These are phyloP conservation scores for Blastomyces parvus DNA, from an alignment of 2,329 filamentous ascomycete genomes.

Conservation along the genomic window DNA sequence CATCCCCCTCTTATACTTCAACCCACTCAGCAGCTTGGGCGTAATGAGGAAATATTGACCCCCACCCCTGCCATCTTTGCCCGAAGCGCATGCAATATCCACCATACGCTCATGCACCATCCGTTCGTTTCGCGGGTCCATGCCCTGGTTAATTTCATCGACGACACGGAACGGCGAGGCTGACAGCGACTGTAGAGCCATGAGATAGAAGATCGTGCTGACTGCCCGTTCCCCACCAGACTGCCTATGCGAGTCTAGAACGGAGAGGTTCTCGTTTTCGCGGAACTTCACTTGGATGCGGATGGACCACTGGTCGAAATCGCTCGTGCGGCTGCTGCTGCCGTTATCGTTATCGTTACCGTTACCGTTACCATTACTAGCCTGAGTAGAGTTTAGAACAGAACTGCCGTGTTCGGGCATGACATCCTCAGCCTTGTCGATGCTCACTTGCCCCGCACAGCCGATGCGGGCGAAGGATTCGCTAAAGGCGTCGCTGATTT, in stretches of 20 bases:
- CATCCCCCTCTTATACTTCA: slow-evolving; percentile 86
- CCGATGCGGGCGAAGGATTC: slow-evolving; percentile 91
- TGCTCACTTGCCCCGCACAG: slow-evolving; percentile 79
- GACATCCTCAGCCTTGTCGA: slow-evolving; percentile 58
- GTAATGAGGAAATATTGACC: slow-evolving; percentile 93
- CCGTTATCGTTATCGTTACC: slow-evolving; percentile 13
- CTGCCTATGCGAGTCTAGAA: slow-evolving; percentile 84
- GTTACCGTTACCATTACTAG: slow-evolving; percentile 13
- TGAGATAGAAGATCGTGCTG: slow-evolving; percentile 96
- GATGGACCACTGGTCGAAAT: slow-evolving; percentile 90
- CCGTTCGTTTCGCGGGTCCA: slow-evolving; percentile 96
- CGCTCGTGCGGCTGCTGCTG: slow-evolving; percentile 42
- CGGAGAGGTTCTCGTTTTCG: slow-evolving; percentile 70
- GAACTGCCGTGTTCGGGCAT: slow-evolving; percentile 19
- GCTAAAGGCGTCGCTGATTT: slow-evolving; percentile 83
- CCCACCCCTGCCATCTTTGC: slow-evolving; percentile 41
- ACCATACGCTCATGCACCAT: slow-evolving; percentile 98
- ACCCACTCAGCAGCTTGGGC: slow-evolving; percentile 77
- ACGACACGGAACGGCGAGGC: slow-evolving; percentile 95
- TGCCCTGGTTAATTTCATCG: slow-evolving; percentile 98
- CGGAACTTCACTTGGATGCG: slow-evolving; percentile 94
- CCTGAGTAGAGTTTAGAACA: slow-evolving; percentile 13
- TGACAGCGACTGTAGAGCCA: slow-evolving; percentile 90
- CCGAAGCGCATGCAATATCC: slow-evolving; percentile 70
- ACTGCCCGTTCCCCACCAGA: slow-evolving; percentile 94